phyloP scores from a whole-genome alignment of 1,284 basidiomycete genomes.

The Agaricales sp. region DNA sequence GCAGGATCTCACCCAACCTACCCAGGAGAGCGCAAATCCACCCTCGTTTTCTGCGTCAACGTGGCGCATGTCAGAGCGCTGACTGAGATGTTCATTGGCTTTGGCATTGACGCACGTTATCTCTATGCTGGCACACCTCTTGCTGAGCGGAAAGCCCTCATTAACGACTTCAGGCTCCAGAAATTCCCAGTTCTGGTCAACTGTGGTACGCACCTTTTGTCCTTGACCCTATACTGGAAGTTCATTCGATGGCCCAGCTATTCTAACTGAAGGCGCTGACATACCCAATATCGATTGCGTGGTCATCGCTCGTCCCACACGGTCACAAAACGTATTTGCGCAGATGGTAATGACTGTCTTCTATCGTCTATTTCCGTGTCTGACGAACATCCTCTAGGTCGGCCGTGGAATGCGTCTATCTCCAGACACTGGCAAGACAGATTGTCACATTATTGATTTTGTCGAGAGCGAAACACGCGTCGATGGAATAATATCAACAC shows the following conservation, averaged over 20 bases:
- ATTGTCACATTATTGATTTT: slow-evolving; percentile 89
- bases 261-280: slow-evolving; percentile 88
- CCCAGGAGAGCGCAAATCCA: slow-evolving; percentile 64
- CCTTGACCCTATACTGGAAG: not conserved
- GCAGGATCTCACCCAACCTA: slow-evolving; percentile 1
- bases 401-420: slow-evolving; percentile 88
- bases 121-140: slow-evolving; percentile 67
- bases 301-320: slow-evolving; percentile 78
- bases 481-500: slow-evolving; percentile 68
- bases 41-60: slow-evolving; percentile 87
- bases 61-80: slow-evolving; percentile 75
- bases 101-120: slow-evolving; percentile 82
- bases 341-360: slow-evolving; percentile 67
- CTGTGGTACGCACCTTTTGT: slow-evolving; percentile 49
- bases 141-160: slow-evolving; percentile 51
- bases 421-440: slow-evolving; percentile 69
- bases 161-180: slow-evolving; percentile 63
- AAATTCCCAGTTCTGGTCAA: slow-evolving; percentile 85
- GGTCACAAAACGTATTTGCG: slow-evolving; percentile 81
- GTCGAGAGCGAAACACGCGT: slow-evolving; percentile 73
- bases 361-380: not conserved
- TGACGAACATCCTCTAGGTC: slow-evolving; percentile 41
- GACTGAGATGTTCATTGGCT: slow-evolving; percentile 62
- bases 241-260: slow-evolving; percentile 44
- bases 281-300: slow-evolving; percentile 92